Percentiles rank a stretch among this genome's conserved stretches.
Evolutionary conservation across 306 rosid species (phyloP).

Genomic region (Citrullus mucosospermus): DNA sequence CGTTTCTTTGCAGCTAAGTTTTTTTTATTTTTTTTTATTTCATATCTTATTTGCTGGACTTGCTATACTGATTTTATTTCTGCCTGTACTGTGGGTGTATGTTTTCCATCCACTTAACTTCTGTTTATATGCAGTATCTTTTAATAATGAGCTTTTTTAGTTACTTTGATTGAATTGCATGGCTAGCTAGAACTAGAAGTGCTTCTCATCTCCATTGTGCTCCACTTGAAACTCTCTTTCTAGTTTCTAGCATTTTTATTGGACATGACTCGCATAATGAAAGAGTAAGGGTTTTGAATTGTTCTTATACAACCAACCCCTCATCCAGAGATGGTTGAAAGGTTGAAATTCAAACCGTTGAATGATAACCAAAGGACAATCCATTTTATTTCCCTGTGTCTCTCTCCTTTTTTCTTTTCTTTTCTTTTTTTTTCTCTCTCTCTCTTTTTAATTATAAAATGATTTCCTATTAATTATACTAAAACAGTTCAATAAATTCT

Average conservation of each 20-base stretch:
- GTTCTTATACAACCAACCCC: background rate
- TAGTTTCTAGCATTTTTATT: background rate
- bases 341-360: background rate
- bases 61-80: background rate
- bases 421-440: rapidly evolving
- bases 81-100: background rate
- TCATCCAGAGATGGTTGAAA: background rate
- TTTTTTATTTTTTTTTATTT: background rate
- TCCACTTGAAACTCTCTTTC: background rate
- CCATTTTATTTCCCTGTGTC: background rate
- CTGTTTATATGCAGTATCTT: background rate
- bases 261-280: background rate
- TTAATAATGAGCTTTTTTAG: background rate
- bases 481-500: background rate
- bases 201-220: background rate
- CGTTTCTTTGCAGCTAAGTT: background rate
- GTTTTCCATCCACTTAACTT: background rate
- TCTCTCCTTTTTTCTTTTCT: background rate
- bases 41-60: background rate
- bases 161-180: background rate
- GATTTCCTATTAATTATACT: background rate
- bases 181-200: background rate
- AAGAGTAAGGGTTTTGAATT: background rate
- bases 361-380: background rate
- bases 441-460: background rate